Conservation (phyloP, 176 grass and related monocot genomes). For the Panicum miliaceum region DNA sequence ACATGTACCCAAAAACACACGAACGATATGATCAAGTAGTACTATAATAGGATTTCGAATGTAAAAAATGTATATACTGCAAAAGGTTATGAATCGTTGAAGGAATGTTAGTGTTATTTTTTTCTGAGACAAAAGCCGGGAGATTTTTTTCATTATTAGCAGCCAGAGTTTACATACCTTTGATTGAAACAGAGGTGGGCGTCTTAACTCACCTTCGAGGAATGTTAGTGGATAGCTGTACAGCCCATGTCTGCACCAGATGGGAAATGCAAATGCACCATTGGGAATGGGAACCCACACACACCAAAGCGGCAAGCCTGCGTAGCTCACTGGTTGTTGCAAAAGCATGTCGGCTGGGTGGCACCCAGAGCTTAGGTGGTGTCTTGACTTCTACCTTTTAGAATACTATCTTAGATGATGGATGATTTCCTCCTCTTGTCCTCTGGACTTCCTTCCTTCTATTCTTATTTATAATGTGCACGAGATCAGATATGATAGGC, state of each 20-base stretch:
- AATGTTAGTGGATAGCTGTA: not conserved
- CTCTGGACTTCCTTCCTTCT: not conserved
- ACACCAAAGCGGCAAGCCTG: not conserved
- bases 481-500: constrained; percentile 9
- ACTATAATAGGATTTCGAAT: not conserved
- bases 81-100: not conserved
- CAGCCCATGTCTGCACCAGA: not conserved
- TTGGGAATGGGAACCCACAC: not conserved
- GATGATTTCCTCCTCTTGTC: not conserved
- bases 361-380: not conserved
- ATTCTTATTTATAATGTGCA: not conserved
- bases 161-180: not conserved
- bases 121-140: not conserved
- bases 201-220: not conserved
- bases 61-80: not conserved
- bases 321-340: not conserved
- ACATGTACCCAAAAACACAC: not conserved
- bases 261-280: constrained; percentile 3
- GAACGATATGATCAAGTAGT: not conserved
- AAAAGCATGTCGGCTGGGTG: not conserved
- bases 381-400: not conserved
- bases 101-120: not conserved
- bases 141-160: not conserved
- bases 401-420: not conserved
- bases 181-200: not conserved